Evolutionary conservation across 805 yeast species (phyloP).

Genomic region (Starmerella sp.): DNA sequence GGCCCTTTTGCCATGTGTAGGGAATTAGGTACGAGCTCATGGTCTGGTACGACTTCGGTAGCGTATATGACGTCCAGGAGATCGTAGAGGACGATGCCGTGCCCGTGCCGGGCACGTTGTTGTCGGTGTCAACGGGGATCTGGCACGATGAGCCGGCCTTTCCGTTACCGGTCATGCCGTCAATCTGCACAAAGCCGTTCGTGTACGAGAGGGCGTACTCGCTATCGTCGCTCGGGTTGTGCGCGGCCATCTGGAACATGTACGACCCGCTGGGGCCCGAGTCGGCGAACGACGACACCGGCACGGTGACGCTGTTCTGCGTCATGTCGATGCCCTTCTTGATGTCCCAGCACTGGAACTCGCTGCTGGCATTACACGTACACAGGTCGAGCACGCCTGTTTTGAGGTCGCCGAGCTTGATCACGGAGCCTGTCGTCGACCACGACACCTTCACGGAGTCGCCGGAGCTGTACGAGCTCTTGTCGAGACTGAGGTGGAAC

Average conservation of each 20-base stretch:
- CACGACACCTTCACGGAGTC: constrained; percentile 38
- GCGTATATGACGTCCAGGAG: constrained; percentile 15
- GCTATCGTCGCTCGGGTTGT: constrained; percentile 51
- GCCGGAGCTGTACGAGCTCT: constrained; percentile 17
- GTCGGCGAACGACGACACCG: constrained; percentile 36
- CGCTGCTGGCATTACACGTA: constrained; percentile 48
- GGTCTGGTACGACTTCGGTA: constrained; percentile 9
- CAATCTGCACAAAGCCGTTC: constrained; percentile 36
- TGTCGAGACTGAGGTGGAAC: constrained; percentile 15
- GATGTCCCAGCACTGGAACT: constrained; percentile 30
- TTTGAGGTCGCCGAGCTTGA: constrained; percentile 33
- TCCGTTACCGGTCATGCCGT: constrained; percentile 59
- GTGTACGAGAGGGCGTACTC: constrained; percentile 18
- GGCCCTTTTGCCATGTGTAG: constrained; percentile 70
- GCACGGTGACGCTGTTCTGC: constrained; percentile 30
- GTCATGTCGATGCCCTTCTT: constrained; percentile 19
- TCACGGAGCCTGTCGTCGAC: constrained; percentile 42
- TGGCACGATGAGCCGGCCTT: constrained; percentile 5
- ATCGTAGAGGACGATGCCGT: constrained; percentile 12
- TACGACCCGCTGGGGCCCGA: constrained; percentile 54
- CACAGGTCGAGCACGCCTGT: constrained; percentile 48
- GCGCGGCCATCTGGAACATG: constrained; percentile 52
- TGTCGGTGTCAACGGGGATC: constrained; percentile 3
- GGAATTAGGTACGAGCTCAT: constrained; percentile 35
- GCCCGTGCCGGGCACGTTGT: constrained; percentile 12